Base-by-base conservation (phyloP, 805 yeast genomes). In the Clavispora fructus region DNA sequence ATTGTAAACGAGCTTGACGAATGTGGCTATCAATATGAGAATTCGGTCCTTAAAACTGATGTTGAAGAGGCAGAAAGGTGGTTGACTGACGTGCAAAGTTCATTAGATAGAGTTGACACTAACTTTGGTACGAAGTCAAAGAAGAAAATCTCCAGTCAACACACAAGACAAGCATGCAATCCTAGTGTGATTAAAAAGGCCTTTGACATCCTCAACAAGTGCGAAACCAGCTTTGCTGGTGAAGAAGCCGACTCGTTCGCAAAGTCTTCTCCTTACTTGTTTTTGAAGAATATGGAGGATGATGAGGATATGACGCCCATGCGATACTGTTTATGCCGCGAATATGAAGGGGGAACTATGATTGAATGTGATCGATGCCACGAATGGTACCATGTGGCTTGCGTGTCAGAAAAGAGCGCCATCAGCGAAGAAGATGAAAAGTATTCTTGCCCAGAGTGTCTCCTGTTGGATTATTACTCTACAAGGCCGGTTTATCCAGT, bases 331-430 rank as follows among this genome's bases (percentile, higher is more conserved):
- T 65, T 81, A 46, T 85, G 92, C 60, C 71, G 89, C 40, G 77
- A 75, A 41, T 62, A 63, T 23, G 91, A 83, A 53, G 74, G 53
- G 76, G 86, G 61, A 7, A 73, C 77, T 0, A 83, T 83, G 87
- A 78, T 83, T 39, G 85, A 79, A 48, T 85, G 91, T 64, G 90
- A 83, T 51, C 63, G 61, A 14, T 85, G 92, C 60, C 69, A 75
- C 44, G 88, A 83, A 55, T 83, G 90, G 90, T 85, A 78, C 56
- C 91, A 85, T 58, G 73, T 76, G 40, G 63, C 62, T 13, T 85
- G 91, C 61, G 68, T 84, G 25, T 39, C 38, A 14, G 51, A 43
- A 4, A 44, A 50, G 38, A 42, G 51, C 14, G 37, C 42, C 2
- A 47, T 54, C n/a, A 47, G 52, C n/a, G 48, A 40, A 13, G 47